Base-by-base conservation (phyloP, 768 basidiomycete genomes). In the Auricularia cornea region DNA sequence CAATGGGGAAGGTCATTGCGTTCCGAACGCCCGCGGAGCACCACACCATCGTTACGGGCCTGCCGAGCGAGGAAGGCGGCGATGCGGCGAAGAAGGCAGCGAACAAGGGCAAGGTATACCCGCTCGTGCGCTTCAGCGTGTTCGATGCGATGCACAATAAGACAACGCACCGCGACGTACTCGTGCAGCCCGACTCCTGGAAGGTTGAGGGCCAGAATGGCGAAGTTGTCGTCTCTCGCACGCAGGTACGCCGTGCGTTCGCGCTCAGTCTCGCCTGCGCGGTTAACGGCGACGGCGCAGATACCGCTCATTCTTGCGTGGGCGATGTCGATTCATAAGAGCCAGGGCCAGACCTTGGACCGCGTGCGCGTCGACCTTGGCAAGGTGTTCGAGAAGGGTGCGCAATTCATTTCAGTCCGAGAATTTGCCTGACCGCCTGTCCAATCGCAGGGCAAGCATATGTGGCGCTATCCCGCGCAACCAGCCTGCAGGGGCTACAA, bases 261-360 rank as follows among this genome's bases (percentile, higher is more conserved):
- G 30, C 26, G 10, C 48, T 56, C 16, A n/a, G 32, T 29, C 44
- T 61, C 31, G 31, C 14, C n/a, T 33, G 18, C n/a, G 18, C 59
- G 48, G 28, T 59, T 3, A 26, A 38, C n/a, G 52, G 54, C 32
- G n/a, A 20, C 35, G 12, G 30, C 10, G 11, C 67, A 95, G 92
- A 73, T 96, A 2, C 93, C 92, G 0, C 72, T 98, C 29, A 94
- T 97, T 64, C 80, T 96, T 41, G 83, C 95, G 0, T 98, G 95
- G 96, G 95, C 96, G 0, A 96, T 98, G 92, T 92, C 89, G 57
- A 98, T 98, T 66, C 97, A 99, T 74, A 99, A 99, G 72, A 91
- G 90, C 12, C 97, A 99, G 73, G 97, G 97, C 11, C 97, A 98
- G 73, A 98, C 97, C 0, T 79, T 99, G 11, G 90, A 94, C 29